Conservation (phyloP, 805 yeast genomes). For the Starmerella sp. region DNA sequence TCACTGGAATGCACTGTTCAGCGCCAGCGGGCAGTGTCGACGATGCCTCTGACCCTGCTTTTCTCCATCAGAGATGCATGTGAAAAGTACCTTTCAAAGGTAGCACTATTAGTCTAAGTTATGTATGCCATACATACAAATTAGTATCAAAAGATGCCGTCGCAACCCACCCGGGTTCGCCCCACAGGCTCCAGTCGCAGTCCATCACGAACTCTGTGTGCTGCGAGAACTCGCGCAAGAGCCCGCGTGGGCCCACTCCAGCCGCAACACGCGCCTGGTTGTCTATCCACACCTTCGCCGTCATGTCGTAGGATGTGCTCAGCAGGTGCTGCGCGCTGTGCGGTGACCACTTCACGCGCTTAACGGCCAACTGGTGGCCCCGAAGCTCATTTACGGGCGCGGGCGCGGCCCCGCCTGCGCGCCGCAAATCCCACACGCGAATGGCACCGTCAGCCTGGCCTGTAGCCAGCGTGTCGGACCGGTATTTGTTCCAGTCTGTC, state of each 20-base stretch:
- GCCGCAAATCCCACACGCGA: constrained; percentile 79
- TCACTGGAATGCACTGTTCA: too few species aligned
- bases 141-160: constrained; percentile 96
- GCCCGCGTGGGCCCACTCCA: constrained; percentile 31
- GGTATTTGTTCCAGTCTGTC: constrained; percentile 86
- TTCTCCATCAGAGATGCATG: too few species aligned
- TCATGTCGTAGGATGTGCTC: constrained; percentile 85
- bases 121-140: constrained; percentile 70
- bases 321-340: constrained; percentile 61
- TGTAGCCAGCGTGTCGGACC: constrained; percentile 66
- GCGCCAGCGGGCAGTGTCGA: too few species aligned
- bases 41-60: too few species aligned
- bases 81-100: too few species aligned
- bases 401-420: constrained; percentile 34
- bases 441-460: constrained; percentile 86
- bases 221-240: constrained; percentile 45
- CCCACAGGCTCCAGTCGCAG: constrained; percentile 95
- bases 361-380: constrained; percentile 84
- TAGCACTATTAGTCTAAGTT: neutral
- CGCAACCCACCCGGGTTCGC: constrained; percentile 89
- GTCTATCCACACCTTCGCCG: constrained; percentile 77
- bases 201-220: constrained; percentile 89
- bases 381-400: constrained; percentile 62
- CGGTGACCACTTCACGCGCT: constrained; percentile 81
- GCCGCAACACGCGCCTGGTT: constrained; percentile 31